Base-by-base conservation (phyloP, 805 yeast genomes). In the Spathaspora girioi region DNA sequence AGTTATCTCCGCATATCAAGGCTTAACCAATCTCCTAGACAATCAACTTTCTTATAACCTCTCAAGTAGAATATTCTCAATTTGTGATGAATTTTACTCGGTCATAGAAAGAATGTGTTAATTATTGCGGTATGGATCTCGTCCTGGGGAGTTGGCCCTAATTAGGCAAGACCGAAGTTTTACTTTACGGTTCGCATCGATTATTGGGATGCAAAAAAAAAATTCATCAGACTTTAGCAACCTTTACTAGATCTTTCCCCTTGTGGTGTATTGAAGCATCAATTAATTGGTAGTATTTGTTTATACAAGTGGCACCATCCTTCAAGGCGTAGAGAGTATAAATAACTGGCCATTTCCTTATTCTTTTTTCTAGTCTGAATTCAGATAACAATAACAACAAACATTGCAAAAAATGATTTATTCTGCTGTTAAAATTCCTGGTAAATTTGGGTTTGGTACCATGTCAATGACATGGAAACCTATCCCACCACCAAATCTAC, bases 391-490 rank as follows among this genome's bases (percentile, higher is more conserved):
- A n/a, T n/a, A n/a, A 23, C 26, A 23, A 23, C 6, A 4, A 23
- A 23, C 6, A 23, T 23, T 23, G 26, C 26, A 23, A 23, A 23
- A 23, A 38, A 44, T 47, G 40, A 45, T 38, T 43, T 38, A 32
- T 19, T 26, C 47, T 6, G 55, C 58, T 17, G 56, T 59, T 45
- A 43, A 48, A 27, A 46, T 57, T 11, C 48, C 54, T 7, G 73
- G 72, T 32, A 58, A 58, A 35, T 70, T 71, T 50, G 96, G 96
- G 42, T 82, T 79, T 57, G 97, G 97, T 43, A 76, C 89, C 55
- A 89, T 91, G 97, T 80, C 86, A 50, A 75, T 88, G 64, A 87
- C 96, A 1, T 82, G 88, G 89, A 75, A 77, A 40, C 79, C 84
- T 0, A 64, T 59, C 0, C 89, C 89, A 32, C 66, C 78, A 32